Base-by-base conservation (phyloP, 768 basidiomycete genomes). In the Crucibulum laeve region DNA sequence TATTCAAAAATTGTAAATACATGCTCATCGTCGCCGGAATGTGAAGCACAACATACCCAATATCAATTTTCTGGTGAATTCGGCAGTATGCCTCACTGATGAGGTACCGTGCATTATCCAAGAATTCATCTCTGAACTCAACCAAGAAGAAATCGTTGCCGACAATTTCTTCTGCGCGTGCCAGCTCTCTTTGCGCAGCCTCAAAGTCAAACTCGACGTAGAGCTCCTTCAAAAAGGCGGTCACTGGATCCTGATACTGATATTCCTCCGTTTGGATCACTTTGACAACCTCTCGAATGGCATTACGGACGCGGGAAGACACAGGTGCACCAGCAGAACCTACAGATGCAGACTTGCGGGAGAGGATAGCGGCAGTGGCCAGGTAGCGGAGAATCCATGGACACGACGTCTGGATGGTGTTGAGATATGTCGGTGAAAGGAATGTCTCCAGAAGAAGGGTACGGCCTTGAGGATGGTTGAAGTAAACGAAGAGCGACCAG, bases 401-500 rank as follows among this genome's bases (percentile, higher is more conserved):
- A 43, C 77, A 89, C 3, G 92, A 83, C 0, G 94, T 96, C 64
- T 98, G 96, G 62, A 98, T 94, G 10, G 96, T 97, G 71, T 97
- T 96, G 62, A 99, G 87, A 73, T 97, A 98, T 1, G 89, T 88
- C 1, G 94, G 94, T 15, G 88, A 79, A 59, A 98, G 85, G 84
- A 97, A 99, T 1, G 90, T 91, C 59, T 98, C 96, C 53, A 99
- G 84, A 45, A 98, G 83, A 14, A 91, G 80, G 0, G 88, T 89
- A 32, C 93, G 84, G 21, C 91, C 93, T 54, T 93, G 82, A 0
- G 84, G 82, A 65, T 97, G 91, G 70, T 96, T 97, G 74, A 93
- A 99, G 70, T 95, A 98, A 44, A 97, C 92, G 63, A 97, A 98
- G 38, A 99, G 82, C 1, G 87, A 90, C 96, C 95, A 99, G 67